phyloP scores from a whole-genome alignment of 139 green algal species.

The Nannochloris sp. region DNA sequence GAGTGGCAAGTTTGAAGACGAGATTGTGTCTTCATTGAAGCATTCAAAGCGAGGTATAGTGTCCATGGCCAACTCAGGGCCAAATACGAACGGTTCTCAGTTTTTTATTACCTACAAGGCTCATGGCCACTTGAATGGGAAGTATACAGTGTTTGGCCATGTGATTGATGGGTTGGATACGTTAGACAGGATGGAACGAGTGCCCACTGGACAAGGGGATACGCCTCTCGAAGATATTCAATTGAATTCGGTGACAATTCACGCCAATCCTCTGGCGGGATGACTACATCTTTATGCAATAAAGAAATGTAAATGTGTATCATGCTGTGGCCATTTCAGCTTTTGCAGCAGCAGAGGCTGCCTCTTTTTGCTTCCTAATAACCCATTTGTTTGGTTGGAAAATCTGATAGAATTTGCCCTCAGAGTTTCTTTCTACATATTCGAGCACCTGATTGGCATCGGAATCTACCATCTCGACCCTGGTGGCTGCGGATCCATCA shows the following conservation, averaged over 20 bases:
- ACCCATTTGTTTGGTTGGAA: slow-evolving; percentile 73
- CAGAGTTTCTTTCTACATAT: slow-evolving; percentile 36
- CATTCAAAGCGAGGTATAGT: slow-evolving; percentile 81
- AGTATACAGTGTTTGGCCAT: slow-evolving; percentile 77
- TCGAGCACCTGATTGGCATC: slow-evolving; percentile 4
- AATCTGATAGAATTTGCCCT: slow-evolving; percentile 15
- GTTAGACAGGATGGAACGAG: slow-evolving; percentile 91
- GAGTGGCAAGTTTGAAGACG: slow-evolving; percentile 89
- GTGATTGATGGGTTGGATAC: slow-evolving; percentile 93
- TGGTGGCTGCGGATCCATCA: slow-evolving; percentile 36
- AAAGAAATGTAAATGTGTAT: neutral
- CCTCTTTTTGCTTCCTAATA: slow-evolving; percentile 24
- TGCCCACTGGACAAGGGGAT: slow-evolving; percentile 33
- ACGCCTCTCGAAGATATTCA: slow-evolving; percentile 67
- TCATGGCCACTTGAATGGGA: slow-evolving; percentile 86
- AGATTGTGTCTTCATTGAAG: slow-evolving; percentile 82
- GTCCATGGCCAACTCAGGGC: slow-evolving; percentile 95
- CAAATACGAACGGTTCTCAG: slow-evolving; percentile 76
- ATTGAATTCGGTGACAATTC: slow-evolving; percentile 69
- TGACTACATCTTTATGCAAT: slow-evolving; percentile 1
- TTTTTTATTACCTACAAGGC: slow-evolving; percentile 98
- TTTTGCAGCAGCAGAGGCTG: slow-evolving; percentile 8
- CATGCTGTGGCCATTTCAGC: slow-evolving; percentile 8
- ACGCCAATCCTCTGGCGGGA: slow-evolving; percentile 75
- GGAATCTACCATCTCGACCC: slow-evolving; percentile 29